These are phyloP conservation scores for Annulohypoxylon stygium DNA, from an alignment of 495 filamentous ascomycete genomes.

Conservation along the genomic window DNA sequence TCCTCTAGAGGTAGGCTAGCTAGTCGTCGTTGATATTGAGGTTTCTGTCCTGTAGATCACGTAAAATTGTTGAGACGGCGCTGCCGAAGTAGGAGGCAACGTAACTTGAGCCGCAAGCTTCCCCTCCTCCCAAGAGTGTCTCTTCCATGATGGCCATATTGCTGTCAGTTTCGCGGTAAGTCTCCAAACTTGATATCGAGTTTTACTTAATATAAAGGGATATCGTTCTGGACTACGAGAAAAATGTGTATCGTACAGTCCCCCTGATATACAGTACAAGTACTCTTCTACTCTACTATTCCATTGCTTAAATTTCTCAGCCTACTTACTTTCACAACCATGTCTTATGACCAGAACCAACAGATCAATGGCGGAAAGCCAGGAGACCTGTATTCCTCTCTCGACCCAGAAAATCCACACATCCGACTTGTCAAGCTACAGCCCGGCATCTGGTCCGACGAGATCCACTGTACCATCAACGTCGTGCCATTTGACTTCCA, in stretches of 20 bases:
- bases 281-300: neutral
- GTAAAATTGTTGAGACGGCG: neutral
- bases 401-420: neutral
- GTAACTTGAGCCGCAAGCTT: neutral
- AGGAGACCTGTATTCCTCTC: neutral
- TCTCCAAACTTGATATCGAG: too few species aligned
- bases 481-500: neutral
- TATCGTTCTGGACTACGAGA: too few species aligned
- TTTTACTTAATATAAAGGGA: too few species aligned
- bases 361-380: neutral
- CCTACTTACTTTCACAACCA: neutral
- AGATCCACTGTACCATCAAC: neutral
- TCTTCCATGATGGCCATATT: neutral
- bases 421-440: neutral
- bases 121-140: neutral
- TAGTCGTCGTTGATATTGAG: neutral
- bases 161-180: too few species aligned
- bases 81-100: neutral
- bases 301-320: neutral
- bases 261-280: neutral
- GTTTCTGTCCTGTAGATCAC: neutral
- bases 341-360: neutral
- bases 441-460: neutral
- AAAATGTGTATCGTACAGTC: neutral
- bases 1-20: neutral